Percentiles rank a stretch among this genome's conserved stretches.
Conservation (phyloP, 495 filamentous ascomycete genomes). For the Aspergillus sparsus region DNA sequence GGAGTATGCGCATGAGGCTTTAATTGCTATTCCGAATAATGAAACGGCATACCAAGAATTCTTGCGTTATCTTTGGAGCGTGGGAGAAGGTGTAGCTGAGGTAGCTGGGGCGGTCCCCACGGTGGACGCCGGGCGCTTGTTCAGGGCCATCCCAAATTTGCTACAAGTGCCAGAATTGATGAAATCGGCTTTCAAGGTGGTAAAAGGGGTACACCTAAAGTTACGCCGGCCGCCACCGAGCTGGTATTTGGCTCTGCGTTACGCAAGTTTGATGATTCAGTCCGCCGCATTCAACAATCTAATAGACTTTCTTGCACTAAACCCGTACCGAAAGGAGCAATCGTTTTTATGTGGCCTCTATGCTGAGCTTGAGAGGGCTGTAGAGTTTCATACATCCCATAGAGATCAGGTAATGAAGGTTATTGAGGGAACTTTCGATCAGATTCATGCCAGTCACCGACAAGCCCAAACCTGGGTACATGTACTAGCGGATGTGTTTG, state of each 20-base stretch:
- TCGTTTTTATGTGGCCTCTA: conserved; percentile 8
- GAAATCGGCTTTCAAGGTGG: neutral
- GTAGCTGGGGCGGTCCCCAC: neutral
- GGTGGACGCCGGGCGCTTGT: neutral
- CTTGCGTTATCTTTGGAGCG: neutral
- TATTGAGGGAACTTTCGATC: too few relatives aligned
- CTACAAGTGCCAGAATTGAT: neutral
- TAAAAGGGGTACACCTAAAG: neutral
- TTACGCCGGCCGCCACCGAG: neutral
- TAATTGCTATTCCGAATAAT: conserved; percentile 14
- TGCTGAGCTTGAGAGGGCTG: conserved; percentile 8
- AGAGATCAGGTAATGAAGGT: conserved; percentile 1
- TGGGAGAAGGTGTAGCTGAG: neutral
- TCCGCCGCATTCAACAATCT: neutral
- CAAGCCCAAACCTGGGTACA: conserved; percentile 5
- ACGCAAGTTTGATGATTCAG: neutral
- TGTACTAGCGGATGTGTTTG: conserved; percentile 3
- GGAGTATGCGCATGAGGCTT: conserved; percentile 17
- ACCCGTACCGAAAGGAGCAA: conserved; percentile 3
- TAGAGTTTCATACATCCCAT: too few relatives aligned
- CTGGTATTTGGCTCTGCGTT: conserved; percentile 12
- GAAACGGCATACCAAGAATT: conserved; percentile 11
- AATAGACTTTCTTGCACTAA: neutral
- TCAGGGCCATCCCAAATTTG: neutral
- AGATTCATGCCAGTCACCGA: neutral